phyloP scores from a whole-genome alignment of 1,284 basidiomycete species.

The Coniferiporia sulphurascens region DNA sequence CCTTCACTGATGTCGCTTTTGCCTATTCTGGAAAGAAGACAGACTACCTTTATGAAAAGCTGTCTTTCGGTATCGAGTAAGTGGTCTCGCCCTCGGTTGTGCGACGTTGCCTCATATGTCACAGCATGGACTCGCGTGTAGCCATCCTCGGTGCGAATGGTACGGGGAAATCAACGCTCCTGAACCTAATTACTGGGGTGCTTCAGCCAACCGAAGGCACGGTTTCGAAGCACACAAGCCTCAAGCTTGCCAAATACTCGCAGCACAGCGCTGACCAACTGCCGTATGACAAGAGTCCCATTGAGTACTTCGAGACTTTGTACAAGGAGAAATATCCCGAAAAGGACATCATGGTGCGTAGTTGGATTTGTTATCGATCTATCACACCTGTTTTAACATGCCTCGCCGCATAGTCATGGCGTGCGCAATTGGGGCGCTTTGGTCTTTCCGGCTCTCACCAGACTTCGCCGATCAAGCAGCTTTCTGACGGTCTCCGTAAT shows the following conservation, averaged over 20 bases:
- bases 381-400: conserved; percentile 8
- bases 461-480: conserved; percentile 85
- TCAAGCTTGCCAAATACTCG: conserved; percentile 97
- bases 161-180: conserved; percentile 95
- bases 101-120: background rate
- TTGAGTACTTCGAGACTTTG: conserved; percentile 89
- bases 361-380: conserved; percentile 4
- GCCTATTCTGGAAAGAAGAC: conserved; percentile 55
- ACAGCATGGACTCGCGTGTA: conserved; percentile 89
- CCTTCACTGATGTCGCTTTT: conserved; percentile 65
- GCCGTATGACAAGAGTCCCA: conserved; percentile 88
- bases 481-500: conserved; percentile 96
- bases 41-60: conserved; percentile 57
- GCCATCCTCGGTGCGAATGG: conserved; percentile 99
- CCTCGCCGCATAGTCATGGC: conserved; percentile 67
- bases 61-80: conserved; percentile 56
- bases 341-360: conserved; percentile 71
- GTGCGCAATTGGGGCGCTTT: conserved; percentile 92
- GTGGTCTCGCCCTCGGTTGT: conserved; percentile 15
- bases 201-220: conserved; percentile 84
- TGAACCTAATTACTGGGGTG: conserved; percentile 88
- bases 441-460: conserved; percentile 94
- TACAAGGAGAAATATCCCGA: conserved; percentile 89
- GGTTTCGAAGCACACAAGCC: conserved; percentile 79
- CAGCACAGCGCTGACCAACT: conserved; percentile 99